These are phyloP conservation scores for Penicillium aurantiogriseum DNA, from an alignment of 2,329 filamentous ascomycete genomes.

Conservation along the genomic window DNA sequence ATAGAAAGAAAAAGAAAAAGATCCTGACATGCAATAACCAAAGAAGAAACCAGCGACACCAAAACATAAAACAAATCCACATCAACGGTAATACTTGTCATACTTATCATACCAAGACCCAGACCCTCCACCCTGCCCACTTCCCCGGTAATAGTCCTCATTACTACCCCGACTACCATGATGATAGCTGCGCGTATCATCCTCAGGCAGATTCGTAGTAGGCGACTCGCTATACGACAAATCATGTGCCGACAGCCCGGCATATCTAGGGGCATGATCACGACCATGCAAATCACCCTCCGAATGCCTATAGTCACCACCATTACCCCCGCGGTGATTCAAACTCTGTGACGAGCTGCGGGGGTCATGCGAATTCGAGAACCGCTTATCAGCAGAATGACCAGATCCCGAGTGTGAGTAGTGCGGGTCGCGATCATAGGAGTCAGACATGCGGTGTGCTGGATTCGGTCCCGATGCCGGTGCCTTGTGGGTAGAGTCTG, in stretches of 20 bases:
- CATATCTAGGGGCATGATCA: constrained; percentile 23
- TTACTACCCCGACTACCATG: constrained; percentile 31
- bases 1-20: neutral
- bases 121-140: constrained; percentile 29
- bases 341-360: constrained; percentile 37
- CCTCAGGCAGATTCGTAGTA: constrained; percentile 22
- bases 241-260: constrained; percentile 22
- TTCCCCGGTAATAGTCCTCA: constrained; percentile 42
- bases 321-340: constrained; percentile 6
- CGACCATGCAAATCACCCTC: constrained; percentile 34
- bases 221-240: constrained; percentile 27
- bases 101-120: constrained; percentile 25
- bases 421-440: constrained; percentile 32
- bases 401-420: constrained; percentile 23
- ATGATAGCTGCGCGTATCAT: constrained; percentile 29
- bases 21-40: neutral
- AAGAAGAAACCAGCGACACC: neutral
- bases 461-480: constrained; percentile 46
- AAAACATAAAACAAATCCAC: constrained; percentile 1
- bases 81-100: constrained; percentile 23
- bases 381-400: constrained; percentile 7
- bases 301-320: constrained; percentile 36
- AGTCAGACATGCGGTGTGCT: constrained; percentile 60
- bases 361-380: constrained; percentile 14
- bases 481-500: constrained; percentile 45